Percentiles rank a stretch among this genome's conserved stretches.
phyloP scores from a whole-genome alignment of 208 protist genomes.

The Leishmania turanica region DNA sequence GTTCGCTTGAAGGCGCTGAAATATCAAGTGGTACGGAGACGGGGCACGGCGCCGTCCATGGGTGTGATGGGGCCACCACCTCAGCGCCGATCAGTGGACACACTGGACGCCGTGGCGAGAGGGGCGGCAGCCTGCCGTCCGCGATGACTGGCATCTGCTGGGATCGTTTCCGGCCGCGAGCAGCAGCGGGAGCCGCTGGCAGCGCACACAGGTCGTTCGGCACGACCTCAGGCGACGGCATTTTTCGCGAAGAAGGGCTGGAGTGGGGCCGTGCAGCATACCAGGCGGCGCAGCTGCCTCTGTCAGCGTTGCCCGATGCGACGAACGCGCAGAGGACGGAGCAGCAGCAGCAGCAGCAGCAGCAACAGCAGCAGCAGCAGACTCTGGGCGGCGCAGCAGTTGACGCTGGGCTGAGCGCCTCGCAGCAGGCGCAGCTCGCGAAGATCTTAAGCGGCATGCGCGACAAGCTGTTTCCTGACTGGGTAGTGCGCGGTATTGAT shows the following conservation, averaged over 20 bases:
- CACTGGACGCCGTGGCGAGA: not conserved
- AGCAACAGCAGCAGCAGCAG: conserved; percentile 12
- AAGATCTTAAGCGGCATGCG: conserved; percentile 17
- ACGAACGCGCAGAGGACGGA: not conserved
- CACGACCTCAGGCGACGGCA: not conserved
- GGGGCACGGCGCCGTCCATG: not conserved
- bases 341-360: not conserved
- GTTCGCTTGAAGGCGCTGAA: not conserved
- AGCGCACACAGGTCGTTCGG: not conserved
- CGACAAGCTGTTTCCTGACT: conserved; percentile 5
- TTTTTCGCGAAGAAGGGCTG: conserved; percentile 24
- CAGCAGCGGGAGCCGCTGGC: not conserved
- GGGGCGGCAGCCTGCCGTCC: not conserved
- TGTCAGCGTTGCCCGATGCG: not conserved
- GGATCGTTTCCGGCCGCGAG: conserved; percentile 6
- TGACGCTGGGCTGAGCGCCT: not conserved
- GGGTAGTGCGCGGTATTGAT: not conserved
- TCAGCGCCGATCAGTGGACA: not conserved
- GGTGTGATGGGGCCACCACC: not conserved
- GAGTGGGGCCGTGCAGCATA: conserved; percentile 12
- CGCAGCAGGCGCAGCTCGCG: conserved; percentile 7
- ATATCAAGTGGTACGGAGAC: not conserved
- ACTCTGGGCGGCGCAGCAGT: not conserved
- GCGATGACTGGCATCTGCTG: conserved; percentile 18
- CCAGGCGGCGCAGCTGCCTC: not conserved